Conservation (phyloP, 1,284 basidiomycete genomes). For the Chiua sp. region DNA sequence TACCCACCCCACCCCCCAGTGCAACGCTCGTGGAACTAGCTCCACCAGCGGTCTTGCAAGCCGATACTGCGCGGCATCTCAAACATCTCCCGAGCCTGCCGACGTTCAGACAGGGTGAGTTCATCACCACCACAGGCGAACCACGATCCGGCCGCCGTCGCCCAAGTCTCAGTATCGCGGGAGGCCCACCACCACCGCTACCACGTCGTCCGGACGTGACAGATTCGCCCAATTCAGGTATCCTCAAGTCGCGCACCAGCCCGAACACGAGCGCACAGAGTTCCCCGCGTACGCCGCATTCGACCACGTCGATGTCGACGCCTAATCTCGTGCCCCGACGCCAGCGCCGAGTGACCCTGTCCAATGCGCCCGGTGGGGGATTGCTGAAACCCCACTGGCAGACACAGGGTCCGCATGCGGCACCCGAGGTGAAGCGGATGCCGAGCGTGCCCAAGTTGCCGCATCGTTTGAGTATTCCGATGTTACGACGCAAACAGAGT, state of each 20-base stretch:
- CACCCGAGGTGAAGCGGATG: slow-evolving; percentile 14
- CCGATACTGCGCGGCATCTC: too few relatives aligned
- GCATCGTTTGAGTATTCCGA: slow-evolving; percentile 34
- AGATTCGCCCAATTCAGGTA: slow-evolving; percentile 13
- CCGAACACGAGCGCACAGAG: slow-evolving; percentile 7
- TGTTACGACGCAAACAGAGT: slow-evolving; percentile 35
- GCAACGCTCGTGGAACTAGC: too few relatives aligned
- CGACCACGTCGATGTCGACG: not conserved
- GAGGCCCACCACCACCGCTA: not conserved
- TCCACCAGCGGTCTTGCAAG: too few relatives aligned
- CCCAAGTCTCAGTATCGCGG: slow-evolving; percentile 21
- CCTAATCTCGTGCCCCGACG: not conserved
- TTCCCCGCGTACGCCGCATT: not conserved
- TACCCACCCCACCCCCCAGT: too few relatives aligned
- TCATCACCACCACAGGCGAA: not conserved
- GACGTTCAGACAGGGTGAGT: too few relatives aligned
- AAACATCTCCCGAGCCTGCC: too few relatives aligned
- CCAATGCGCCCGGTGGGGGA: too few relatives aligned
- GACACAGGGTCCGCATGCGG: too few relatives aligned
- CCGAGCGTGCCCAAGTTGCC: slow-evolving; percentile 34
- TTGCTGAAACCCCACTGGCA: too few relatives aligned
- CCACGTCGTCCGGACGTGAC: slow-evolving; percentile 8
- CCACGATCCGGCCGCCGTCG: slow-evolving; percentile 15
- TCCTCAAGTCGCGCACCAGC: slow-evolving; percentile 23
- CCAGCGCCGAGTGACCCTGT: slow-evolving; percentile 1